A percentile compares a stretch with the other conserved stretches of the same genome.
Evolutionary conservation across 768 basidiomycete genomes (phyloP).

Genomic region (Tylopilus intermedius): DNA sequence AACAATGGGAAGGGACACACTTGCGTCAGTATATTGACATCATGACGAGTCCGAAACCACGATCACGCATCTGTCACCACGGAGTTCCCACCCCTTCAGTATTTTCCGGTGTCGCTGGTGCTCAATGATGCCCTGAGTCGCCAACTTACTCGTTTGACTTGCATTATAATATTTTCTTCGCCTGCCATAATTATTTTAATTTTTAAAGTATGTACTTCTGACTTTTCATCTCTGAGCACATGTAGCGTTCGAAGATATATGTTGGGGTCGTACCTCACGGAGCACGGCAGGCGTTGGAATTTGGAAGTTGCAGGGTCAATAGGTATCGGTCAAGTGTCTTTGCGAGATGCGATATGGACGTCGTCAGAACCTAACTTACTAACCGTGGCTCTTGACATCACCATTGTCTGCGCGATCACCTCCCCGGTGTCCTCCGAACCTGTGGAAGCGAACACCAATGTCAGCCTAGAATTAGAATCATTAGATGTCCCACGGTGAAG

Average conservation of each 20-base stretch:
- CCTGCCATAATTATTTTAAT: too few species aligned
- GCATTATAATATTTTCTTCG: not conserved
- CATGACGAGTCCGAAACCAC: not conserved
- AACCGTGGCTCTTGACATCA: too few species aligned
- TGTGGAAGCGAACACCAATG: not conserved
- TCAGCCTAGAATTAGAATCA: not conserved
- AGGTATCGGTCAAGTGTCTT: too few species aligned
- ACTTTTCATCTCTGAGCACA: too few species aligned
- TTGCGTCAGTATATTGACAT: not conserved
- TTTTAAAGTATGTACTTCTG: too few species aligned
- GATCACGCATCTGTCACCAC: not conserved
- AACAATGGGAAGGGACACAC: not conserved
- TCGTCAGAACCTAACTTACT: too few species aligned
- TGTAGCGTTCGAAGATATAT: too few species aligned
- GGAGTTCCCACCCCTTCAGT: not conserved
- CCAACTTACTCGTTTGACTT: not conserved
- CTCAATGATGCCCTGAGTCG: too few species aligned
- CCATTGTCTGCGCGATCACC: not conserved
- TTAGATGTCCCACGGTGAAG: not conserved
- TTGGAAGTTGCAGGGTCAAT: too few species aligned
- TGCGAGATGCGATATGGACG: too few species aligned
- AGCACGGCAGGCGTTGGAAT: too few species aligned
- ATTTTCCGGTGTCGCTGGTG: conserved; percentile 10
- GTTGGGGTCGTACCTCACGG: too few species aligned
- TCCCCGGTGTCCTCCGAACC: not conserved